Conservation (phyloP, 2,329 filamentous ascomycete genomes). For the Cordyceps farinosa region DNA sequence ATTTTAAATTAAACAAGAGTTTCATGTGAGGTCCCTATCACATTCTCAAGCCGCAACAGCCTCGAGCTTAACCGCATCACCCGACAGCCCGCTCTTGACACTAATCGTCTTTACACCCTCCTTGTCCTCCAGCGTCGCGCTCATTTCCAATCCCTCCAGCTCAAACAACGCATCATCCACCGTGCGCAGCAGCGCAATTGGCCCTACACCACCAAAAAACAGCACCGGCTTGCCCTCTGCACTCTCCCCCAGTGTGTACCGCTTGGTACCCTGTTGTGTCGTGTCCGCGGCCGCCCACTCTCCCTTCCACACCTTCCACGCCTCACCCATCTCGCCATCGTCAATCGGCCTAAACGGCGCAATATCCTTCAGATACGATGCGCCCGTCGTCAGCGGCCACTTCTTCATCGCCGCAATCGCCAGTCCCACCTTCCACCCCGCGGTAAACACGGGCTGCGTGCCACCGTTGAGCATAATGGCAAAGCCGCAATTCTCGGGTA, state of each 20-base stretch:
- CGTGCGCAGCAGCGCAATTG: neutral
- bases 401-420: slow-evolving; percentile 10
- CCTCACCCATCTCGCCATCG: neutral
- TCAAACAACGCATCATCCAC: neutral
- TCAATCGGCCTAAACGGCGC: neutral
- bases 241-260: neutral
- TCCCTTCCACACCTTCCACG: slow-evolving; percentile 13
- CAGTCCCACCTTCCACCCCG: slow-evolving; percentile 8
- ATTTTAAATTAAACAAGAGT: neutral
- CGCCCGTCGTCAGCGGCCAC: slow-evolving; percentile 8
- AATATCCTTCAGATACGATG: neutral
- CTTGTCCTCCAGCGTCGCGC: neutral
- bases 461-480: slow-evolving; percentile 24
- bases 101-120: neutral
- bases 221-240: neutral
- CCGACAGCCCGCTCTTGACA: neutral
- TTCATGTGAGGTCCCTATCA: too few species aligned
- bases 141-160: neutral
- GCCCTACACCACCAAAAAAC: neutral
- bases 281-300: neutral
- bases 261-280: neutral
- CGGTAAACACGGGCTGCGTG: slow-evolving; percentile 2
- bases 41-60: neutral
- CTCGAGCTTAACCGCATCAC: neutral
- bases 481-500: slow-evolving; percentile 21